Percentiles rank a stretch among this genome's conserved stretches.
phyloP scores from a whole-genome alignment of 176 grass and related monocot genomes.

The Ensete ventricosum region DNA sequence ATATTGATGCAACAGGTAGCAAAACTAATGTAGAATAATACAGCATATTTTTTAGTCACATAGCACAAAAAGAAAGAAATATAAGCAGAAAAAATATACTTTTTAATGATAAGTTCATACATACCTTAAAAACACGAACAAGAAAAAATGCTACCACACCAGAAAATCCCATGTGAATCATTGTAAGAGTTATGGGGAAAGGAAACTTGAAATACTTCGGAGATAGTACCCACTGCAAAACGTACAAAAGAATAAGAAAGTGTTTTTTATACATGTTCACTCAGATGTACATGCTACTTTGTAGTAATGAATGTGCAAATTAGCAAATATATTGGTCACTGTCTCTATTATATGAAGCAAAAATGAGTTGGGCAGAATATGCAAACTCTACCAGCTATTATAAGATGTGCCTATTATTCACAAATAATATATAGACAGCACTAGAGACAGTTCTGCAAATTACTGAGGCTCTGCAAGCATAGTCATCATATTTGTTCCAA shows the following conservation, averaged over 20 bases:
- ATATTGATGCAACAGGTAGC: background rate
- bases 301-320: background rate
- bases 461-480: background rate
- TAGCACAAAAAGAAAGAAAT: background rate
- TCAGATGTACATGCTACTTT: background rate
- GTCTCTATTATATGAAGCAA: background rate
- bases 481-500: background rate
- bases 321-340: background rate
- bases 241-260: background rate
- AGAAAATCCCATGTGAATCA: conserved; percentile 99
- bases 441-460: no score
- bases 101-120: background rate
- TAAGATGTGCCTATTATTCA: background rate
- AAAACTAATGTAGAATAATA: background rate
- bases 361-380: background rate
- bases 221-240: conserved; percentile 28
- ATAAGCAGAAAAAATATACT: background rate
- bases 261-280: background rate
- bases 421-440: no score
- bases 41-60: no score
- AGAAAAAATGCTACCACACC: conserved; percentile 75
- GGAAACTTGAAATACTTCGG: conserved; percentile 99
- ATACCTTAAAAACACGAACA: conserved; percentile 97
- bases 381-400: background rate
- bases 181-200: conserved; percentile 94